phyloP scores from a whole-genome alignment of 2,329 filamentous ascomycete species.

The Byssothecium circinans region DNA sequence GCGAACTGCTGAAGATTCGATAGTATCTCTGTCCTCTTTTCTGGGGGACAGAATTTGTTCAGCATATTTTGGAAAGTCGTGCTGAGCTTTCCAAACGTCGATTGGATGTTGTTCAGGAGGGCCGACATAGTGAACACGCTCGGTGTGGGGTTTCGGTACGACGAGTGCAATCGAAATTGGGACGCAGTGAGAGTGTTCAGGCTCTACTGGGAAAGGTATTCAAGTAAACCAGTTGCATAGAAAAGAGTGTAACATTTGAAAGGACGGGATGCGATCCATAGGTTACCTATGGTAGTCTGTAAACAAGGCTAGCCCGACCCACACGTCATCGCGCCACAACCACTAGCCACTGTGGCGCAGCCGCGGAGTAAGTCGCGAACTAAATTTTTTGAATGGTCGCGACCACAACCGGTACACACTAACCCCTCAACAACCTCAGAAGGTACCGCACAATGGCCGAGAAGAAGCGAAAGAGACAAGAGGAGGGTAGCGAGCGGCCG shows the following conservation, averaged over 20 bases:
- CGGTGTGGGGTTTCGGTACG: too few relatives aligned
- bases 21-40: slow-evolving; percentile 61
- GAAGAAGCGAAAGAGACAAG: slow-evolving; percentile 44
- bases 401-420: slow-evolving; percentile 6
- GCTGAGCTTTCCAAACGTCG: slow-evolving; percentile 14
- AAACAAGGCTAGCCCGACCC: slow-evolving; percentile 5
- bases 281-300: neutral
- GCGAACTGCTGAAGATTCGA: slow-evolving; percentile 60
- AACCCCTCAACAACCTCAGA: slow-evolving; percentile 2
- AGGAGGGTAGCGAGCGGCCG: slow-evolving; percentile 30
- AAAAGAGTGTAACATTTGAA: neutral
- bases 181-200: too few relatives aligned
- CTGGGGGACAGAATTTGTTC: slow-evolving; percentile 60
- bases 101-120: slow-evolving; percentile 26
- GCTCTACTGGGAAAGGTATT: too few relatives aligned
- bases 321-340: slow-evolving; percentile 1
- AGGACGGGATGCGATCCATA: neutral
- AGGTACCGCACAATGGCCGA: slow-evolving; percentile 28
- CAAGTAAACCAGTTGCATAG: neutral
- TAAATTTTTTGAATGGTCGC: slow-evolving; percentile 24
- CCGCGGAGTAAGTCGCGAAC: slow-evolving; percentile 11
- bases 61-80: slow-evolving; percentile 42
- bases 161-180: too few relatives aligned
- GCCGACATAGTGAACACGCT: slow-evolving; percentile 25
- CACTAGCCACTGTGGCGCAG: slow-evolving; percentile 5